Base-by-base conservation (phyloP, 2,329 filamentous ascomycete genomes). In the Pestalotiopsis sp. region DNA sequence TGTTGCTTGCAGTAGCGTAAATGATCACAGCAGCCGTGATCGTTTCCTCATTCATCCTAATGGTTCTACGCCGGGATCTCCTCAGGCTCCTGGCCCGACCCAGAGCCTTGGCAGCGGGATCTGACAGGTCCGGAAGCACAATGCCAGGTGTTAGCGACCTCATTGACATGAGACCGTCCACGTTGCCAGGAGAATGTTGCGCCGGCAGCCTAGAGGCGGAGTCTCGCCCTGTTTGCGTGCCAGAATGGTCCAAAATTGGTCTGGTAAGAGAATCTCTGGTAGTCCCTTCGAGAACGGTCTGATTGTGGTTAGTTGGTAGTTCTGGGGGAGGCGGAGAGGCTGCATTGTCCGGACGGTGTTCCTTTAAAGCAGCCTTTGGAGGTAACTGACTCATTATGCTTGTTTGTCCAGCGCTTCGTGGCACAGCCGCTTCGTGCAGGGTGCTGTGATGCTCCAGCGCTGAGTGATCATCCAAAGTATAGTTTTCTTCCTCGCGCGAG, bases 181-280 rank as follows among this genome's bases (percentile, higher is more conserved):
- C 3, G 23, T 11, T 14, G 20, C 25, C n/a, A 38, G 23, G 56
- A 7, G 11, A 11, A n/a, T 25, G 11, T 17, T 39, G 38, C 39
- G 20, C 39, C 4, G 57, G 20, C 6, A 27, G 27, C 6, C 57
- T 68, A 62, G 49, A 49, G 39, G 36, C 56, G 64, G 36, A 69
- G 61, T 57, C 68, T 62, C 38, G 57, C 62, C 58, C 68, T 58
- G 63, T 70, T 70, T 49, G 68, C 49, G 25, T 70, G 68, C 68
- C 66, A 68, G 66, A 70, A 70, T 41, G 68, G 64, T n/a, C 68
- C 68, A 58, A 68, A 66, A 36, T 67, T 68, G 57, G 68, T 45
- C 25, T 70, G 68, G 62, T 69, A 68, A 25, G 52, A 38, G 56
- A 69, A 59, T 23, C 66, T 64, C 13, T 66, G 68, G 36, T 68